Conservation (phyloP, 2,329 filamentous ascomycete genomes). For the Zarea fungicola region DNA sequence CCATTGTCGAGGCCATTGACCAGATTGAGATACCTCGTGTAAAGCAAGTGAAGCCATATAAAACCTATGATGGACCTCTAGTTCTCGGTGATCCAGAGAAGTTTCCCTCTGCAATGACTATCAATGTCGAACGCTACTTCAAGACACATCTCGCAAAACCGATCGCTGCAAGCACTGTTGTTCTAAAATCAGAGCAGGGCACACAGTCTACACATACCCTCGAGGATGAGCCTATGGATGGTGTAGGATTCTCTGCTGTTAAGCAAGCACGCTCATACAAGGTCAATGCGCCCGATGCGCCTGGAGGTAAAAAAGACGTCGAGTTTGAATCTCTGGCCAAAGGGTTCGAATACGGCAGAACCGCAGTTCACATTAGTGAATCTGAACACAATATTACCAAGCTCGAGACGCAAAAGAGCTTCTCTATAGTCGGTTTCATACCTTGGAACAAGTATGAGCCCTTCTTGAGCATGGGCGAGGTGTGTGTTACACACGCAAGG, state of each 20-base stretch:
- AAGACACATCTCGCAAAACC: slow-evolving; percentile 73
- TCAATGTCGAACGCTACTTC: slow-evolving; percentile 87
- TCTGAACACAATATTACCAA: slow-evolving; percentile 86
- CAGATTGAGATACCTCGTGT: slow-evolving; percentile 72
- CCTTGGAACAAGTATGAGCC: slow-evolving; percentile 71
- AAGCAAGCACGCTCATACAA: slow-evolving; percentile 74
- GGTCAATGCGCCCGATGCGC: slow-evolving; percentile 66
- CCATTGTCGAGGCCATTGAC: slow-evolving; percentile 76
- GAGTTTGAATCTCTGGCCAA: slow-evolving; percentile 80
- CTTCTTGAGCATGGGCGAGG: slow-evolving; percentile 78
- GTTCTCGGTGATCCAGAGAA: slow-evolving; percentile 72
- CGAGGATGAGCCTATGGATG: slow-evolving; percentile 43
- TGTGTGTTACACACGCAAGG: slow-evolving; percentile 70
- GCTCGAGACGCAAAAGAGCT: slow-evolving; percentile 66
- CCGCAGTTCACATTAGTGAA: slow-evolving; percentile 82
- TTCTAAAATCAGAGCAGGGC: slow-evolving; percentile 46
- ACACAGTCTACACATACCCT: slow-evolving; percentile 49
- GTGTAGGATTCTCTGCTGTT: slow-evolving; percentile 61
- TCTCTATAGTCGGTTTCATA: slow-evolving; percentile 86
- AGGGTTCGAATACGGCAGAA: slow-evolving; percentile 89
- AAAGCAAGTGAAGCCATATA: slow-evolving; percentile 70
- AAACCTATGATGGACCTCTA: slow-evolving; percentile 73
- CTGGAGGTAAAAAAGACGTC: slow-evolving; percentile 77
- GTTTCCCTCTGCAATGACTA: slow-evolving; percentile 69
- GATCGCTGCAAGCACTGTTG: slow-evolving; percentile 72